Evolutionary conservation across 305 asterid genomes (phyloP), one percentile per base, ranked within the genome.

Genomic region (Striga hermonthica): DNA sequence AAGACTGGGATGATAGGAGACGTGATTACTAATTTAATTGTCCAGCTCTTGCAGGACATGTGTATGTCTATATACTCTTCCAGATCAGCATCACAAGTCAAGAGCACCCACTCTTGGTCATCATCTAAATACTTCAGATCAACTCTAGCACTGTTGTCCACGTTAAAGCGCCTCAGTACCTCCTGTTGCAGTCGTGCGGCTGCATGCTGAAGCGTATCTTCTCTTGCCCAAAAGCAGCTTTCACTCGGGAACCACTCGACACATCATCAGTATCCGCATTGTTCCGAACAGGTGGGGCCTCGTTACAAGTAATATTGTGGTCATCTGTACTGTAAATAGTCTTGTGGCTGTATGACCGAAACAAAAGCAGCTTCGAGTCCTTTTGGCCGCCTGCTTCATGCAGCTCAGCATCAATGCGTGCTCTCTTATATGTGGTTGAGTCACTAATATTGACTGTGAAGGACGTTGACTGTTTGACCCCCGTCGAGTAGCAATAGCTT

Each of bases 61-160:
- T 89, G 87, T 76, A 86, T 80, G 69, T 85, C 91, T 12, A 72
- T 71, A 67, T 91, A 89, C 74, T 89, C 95, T 74, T 87, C 91
- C 61, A 89, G 94, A 82, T 89, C 97, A 34, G 80, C 96, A 59
- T 89, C 91, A 28, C 96, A 89, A 9, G 91, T 82, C 72, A 89
- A 67, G 70, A 89, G 92, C 73, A 89, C 95, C 95, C 93, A 89
- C 60, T 89, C 96, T 1, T 67, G 62, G 28, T 89, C 96, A 43
- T 89, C 96, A 55, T 89, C 96, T 71, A 89, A 75, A 73, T 89
- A 89, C 66, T 86, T 86, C 14, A 89, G 59, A 68, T 75, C 85
- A 53, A 82, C 68, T 57, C 77, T 73, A 43, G 68, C 71, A 28
- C 75, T 74, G 63, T 74, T 74, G 6, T 82, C 85, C 38, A 87